These are phyloP conservation scores for Luffa aegyptiaca DNA, from an alignment of 306 rosid genomes.

Conservation along the genomic window DNA sequence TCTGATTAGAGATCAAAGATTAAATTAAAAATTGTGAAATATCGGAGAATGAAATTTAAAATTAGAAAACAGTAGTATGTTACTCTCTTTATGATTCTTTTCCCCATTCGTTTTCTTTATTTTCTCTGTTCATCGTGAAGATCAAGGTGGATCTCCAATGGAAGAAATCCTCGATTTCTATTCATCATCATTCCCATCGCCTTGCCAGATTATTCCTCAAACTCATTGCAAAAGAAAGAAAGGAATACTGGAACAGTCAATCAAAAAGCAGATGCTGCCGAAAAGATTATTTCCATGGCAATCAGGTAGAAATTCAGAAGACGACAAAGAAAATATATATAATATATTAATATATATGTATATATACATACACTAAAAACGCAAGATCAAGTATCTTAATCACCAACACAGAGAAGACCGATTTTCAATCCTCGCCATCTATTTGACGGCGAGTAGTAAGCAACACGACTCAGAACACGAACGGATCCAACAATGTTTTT, in stretches of 20 bases:
- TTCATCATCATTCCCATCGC: not conserved
- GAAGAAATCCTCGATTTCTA: not conserved
- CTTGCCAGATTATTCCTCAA: not conserved
- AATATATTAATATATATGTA: not conserved
- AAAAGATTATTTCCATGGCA: not conserved
- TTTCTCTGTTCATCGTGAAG: not conserved
- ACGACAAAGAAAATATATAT: not conserved
- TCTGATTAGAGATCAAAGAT: not conserved
- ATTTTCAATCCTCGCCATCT: not conserved
- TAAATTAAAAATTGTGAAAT: not conserved
- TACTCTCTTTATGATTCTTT: too few relatives aligned
- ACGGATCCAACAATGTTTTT: not conserved
- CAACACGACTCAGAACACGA: not conserved
- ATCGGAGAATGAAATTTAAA: not conserved
- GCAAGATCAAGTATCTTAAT: not conserved
- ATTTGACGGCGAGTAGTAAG: not conserved
- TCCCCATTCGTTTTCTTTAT: too few relatives aligned
- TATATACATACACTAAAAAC: not conserved
- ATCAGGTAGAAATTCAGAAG: not conserved
- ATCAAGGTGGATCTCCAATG: not conserved
- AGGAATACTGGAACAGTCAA: not conserved
- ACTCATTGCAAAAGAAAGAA: not conserved
- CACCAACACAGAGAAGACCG: not conserved
- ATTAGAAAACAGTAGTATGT: too few relatives aligned
- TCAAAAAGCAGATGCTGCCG: not conserved